These are phyloP conservation scores for Mycena amicta DNA, from an alignment of 768 basidiomycete species.

Conservation along the genomic window DNA sequence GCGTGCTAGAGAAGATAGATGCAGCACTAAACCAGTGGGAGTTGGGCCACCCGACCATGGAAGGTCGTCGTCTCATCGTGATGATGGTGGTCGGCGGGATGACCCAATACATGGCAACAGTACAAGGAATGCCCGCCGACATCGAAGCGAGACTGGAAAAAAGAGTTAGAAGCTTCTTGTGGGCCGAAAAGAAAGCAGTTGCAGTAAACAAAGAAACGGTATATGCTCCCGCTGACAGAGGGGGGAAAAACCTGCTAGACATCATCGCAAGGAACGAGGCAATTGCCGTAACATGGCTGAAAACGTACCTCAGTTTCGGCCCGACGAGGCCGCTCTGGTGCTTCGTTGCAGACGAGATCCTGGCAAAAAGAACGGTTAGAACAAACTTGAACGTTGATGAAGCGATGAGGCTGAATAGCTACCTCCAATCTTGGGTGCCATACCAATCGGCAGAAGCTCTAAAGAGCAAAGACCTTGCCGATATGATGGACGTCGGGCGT, in stretches of 20 bases:
- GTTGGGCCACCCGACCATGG: constrained; percentile 29
- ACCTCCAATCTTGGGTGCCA: not conserved
- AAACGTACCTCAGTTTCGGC: not conserved
- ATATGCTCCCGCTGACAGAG: no score
- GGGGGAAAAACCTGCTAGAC: not conserved
- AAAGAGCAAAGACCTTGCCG: not conserved
- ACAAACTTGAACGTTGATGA: not conserved
- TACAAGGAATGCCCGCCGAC: no score
- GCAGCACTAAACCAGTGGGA: constrained; percentile 26
- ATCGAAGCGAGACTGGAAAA: constrained; percentile 24
- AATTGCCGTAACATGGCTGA: not conserved
- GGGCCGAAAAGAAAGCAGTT: constrained; percentile 14
- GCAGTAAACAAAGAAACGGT: constrained; percentile 26
- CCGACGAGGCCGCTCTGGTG: not conserved
- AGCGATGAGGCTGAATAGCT: not conserved
- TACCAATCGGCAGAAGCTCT: not conserved
- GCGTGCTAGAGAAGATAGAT: constrained; percentile 29
- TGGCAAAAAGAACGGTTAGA: not conserved
- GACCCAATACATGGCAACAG: constrained; percentile 37
- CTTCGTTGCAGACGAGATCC: not conserved
- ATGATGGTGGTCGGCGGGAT: constrained; percentile 32
- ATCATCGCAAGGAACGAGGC: not conserved
- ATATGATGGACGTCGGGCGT: not conserved
- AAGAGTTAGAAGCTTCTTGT: constrained; percentile 30
- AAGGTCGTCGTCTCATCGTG: constrained; percentile 28